Evolutionary conservation across 1,284 basidiomycete genomes (phyloP).

Genomic region (Ceratobasidium sp.): DNA sequence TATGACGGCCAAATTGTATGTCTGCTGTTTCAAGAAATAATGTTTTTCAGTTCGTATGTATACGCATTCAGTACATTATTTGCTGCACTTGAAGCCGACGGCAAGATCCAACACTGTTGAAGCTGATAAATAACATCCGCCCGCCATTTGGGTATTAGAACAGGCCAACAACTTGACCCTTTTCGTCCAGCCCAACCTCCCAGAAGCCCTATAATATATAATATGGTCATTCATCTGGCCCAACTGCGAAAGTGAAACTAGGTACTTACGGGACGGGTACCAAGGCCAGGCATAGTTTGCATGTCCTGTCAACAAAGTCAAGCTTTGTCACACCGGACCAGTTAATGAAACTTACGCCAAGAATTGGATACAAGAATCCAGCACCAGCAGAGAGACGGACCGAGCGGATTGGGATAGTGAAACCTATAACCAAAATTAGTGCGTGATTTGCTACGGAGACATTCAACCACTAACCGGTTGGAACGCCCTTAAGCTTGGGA

Average conservation of each 20-base stretch:
- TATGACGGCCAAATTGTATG: no score
- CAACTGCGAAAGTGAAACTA: slow-evolving; percentile 8
- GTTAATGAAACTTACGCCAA: slow-evolving; percentile 56
- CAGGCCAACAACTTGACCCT: slow-evolving; percentile 75
- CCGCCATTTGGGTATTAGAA: slow-evolving; percentile 59
- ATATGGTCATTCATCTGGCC: neutral
- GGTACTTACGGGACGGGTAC: slow-evolving; percentile 81
- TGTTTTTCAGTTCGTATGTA: no score
- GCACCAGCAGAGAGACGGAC: slow-evolving; percentile 92
- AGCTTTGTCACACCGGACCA: neutral
- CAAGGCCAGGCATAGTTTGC: slow-evolving; percentile 98
- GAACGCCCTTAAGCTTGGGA: slow-evolving; percentile 89
- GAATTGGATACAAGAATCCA: slow-evolving; percentile 93
- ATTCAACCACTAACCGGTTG: slow-evolving; percentile 59
- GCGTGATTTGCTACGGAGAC: neutral
- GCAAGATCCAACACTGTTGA: slow-evolving; percentile 12
- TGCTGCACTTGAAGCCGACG: neutral
- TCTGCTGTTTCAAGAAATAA: no score
- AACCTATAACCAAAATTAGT: slow-evolving; percentile 58
- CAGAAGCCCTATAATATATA: slow-evolving; percentile 67
- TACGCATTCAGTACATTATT: no score
- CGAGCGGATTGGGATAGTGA: slow-evolving; percentile 91
- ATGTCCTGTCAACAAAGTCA: slow-evolving; percentile 61
- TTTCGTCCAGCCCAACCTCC: slow-evolving; percentile 82
- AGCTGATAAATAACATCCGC: slow-evolving; percentile 30